phyloP scores from a whole-genome alignment of 1,284 basidiomycete species.

The Lentinula novae-zelandiae region DNA sequence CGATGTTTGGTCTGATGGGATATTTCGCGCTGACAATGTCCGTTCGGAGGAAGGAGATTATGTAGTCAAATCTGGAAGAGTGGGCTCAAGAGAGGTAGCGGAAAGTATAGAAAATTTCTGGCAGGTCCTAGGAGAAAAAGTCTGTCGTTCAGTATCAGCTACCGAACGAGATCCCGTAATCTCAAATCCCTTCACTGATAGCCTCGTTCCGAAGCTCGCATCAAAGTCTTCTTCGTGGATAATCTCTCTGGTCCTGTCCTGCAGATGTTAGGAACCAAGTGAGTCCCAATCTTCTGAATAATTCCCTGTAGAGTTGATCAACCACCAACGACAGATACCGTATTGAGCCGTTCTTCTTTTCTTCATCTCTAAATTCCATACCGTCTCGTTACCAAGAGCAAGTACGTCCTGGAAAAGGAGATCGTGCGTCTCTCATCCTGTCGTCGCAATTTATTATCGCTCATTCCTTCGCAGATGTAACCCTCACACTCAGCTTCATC shows the following conservation, averaged over 20 bases:
- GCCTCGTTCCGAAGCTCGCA: conserved; percentile 32
- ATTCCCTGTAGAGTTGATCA: neutral
- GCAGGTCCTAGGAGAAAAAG: conserved; percentile 24
- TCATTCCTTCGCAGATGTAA: conserved; percentile 38
- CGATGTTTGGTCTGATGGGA: conserved; percentile 28
- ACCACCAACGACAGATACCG: conserved; percentile 30
- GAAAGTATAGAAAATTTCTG: conserved; percentile 31
- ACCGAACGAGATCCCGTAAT: neutral
- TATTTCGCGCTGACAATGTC: conserved; percentile 7
- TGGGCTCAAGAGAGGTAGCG: neutral
- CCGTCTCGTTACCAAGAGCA: conserved; percentile 51
- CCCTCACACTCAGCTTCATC: conserved; percentile 47
- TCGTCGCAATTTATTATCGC: neutral
- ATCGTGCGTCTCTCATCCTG: conserved; percentile 35
- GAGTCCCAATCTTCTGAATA: conserved; percentile 8
- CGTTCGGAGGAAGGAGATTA: conserved; percentile 4
- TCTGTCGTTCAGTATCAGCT: neutral
- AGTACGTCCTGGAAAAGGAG: conserved; percentile 29
- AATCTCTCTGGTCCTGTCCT: conserved; percentile 43
- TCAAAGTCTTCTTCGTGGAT: conserved; percentile 48
- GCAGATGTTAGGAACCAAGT: conserved; percentile 51
- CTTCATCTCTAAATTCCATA: conserved; percentile 54
- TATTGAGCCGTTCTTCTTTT: conserved; percentile 57
- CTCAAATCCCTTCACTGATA: conserved; percentile 16
- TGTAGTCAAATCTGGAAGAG: conserved; percentile 4